Percentiles rank a stretch among this genome's conserved stretches.
phyloP scores from a whole-genome alignment of 257 asterid genomes.

The Echites panduratus region DNA sequence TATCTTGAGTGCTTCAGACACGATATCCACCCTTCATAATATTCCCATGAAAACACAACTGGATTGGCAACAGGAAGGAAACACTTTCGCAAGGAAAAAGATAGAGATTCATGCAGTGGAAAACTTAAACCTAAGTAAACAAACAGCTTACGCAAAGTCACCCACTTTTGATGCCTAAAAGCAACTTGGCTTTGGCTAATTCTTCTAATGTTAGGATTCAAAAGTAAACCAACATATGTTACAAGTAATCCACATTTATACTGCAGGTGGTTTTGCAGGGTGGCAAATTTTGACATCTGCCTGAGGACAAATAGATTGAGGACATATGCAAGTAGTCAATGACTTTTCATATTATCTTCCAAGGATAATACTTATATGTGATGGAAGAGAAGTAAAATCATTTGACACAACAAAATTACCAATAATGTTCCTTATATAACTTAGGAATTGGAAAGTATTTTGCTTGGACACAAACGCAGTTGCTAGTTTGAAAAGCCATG shows the following conservation, averaged over 20 bases:
- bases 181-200: neutral
- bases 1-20: neutral
- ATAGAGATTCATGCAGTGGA: neutral
- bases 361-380: neutral
- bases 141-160: neutral
- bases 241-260: neutral
- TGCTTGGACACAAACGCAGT: too few relatives aligned
- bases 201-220: too few relatives aligned
- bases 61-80: too few relatives aligned
- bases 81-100: too few relatives aligned
- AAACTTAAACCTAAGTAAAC: neutral
- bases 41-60: neutral
- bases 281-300: neutral
- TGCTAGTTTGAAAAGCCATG: neutral
- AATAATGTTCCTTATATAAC: neutral
- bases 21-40: neutral
- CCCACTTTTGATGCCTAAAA: neutral
- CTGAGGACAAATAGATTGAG: neutral
- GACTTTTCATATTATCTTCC: neutral
- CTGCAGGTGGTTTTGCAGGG: neutral
- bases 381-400: neutral
- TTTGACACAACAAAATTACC: neutral
- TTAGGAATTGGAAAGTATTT: neutral
- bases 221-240: neutral
- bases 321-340: neutral